These are phyloP conservation scores for Setaria viridis DNA, from an alignment of 202 grass and related monocot species.

Conservation along the genomic window DNA sequence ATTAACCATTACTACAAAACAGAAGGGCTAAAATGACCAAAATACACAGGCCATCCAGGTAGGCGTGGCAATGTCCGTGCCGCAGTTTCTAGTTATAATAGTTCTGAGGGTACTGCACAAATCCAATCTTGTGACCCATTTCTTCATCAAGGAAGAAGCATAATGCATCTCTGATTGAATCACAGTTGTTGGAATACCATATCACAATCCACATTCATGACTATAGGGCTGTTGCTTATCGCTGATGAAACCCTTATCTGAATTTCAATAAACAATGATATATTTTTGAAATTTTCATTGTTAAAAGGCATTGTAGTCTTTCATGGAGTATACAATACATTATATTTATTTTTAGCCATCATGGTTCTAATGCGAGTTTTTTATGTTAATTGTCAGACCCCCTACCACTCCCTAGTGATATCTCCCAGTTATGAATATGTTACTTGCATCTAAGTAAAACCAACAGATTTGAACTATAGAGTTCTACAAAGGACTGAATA, in stretches of 20 bases:
- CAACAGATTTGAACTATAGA: not conserved
- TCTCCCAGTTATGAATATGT: not conserved
- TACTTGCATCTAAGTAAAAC: not conserved
- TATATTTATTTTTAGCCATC: not conserved
- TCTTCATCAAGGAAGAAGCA: slow-evolving; percentile 83
- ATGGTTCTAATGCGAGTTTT: slow-evolving; percentile 5
- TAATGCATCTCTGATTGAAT: slow-evolving; percentile 55
- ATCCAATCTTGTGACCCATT: slow-evolving; percentile 52
- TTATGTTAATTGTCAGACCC: not conserved
- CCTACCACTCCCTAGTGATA: not conserved
- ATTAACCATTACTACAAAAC: too few species aligned
- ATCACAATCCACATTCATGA: slow-evolving; percentile 77
- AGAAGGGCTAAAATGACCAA: too few species aligned
- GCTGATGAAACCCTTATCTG: slow-evolving; percentile 69
- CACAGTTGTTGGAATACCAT: slow-evolving; percentile 68
- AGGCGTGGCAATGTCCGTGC: too few species aligned
- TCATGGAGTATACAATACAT: not conserved
- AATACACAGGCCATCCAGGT: too few species aligned
- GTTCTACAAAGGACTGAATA: not conserved
- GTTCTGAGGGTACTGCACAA: slow-evolving; percentile 66
- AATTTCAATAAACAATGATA: not conserved
- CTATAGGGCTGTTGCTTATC: slow-evolving; percentile 72
- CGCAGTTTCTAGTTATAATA: slow-evolving; percentile 32
- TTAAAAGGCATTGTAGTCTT: slow-evolving; percentile 2
- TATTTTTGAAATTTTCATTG: not conserved